Evolutionary conservation across 257 asterid genomes (phyloP).

Genomic region (Coffea canephora): DNA sequence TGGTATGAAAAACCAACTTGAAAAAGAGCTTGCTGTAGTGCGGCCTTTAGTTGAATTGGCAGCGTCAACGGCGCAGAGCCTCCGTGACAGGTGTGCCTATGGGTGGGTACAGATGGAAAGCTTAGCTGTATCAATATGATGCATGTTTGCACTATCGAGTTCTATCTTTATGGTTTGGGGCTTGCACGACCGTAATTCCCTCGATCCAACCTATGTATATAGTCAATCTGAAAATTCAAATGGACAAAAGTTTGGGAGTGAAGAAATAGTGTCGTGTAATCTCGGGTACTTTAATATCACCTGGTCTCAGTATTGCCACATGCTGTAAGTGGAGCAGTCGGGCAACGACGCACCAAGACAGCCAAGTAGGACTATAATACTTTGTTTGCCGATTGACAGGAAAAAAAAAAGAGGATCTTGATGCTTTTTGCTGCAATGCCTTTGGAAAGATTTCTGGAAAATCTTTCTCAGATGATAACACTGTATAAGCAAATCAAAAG

Average conservation of each 20-base stretch:
- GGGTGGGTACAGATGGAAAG: slow-evolving; percentile 80
- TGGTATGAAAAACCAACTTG: slow-evolving; percentile 45
- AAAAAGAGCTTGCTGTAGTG: slow-evolving; percentile 61
- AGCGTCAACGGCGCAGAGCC: slow-evolving; percentile 56
- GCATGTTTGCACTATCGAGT: no score
- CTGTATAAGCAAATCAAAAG: no score
- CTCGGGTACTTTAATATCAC: neutral
- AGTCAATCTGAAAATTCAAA: neutral
- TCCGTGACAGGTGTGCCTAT: slow-evolving; percentile 74
- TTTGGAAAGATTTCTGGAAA: no score
- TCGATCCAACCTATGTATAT: neutral
- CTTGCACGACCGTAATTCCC: neutral
- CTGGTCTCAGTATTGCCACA: neutral
- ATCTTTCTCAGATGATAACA: no score
- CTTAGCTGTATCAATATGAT: slow-evolving; percentile 50
- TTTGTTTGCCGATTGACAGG: no score
- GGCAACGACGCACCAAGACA: no score
- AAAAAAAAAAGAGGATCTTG: no score
- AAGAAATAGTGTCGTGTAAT: neutral
- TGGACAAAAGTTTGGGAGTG: neutral
- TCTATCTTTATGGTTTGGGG: neutral
- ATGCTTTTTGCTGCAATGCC: no score
- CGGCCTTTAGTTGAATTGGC: slow-evolving; percentile 69
- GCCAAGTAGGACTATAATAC: no score
- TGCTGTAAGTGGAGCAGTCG: neutral